A percentile compares a stretch with the other conserved stretches of the same genome.
phyloP scores from a whole-genome alignment of 2,329 filamentous ascomycete species.

The Neofusicoccum sp. region DNA sequence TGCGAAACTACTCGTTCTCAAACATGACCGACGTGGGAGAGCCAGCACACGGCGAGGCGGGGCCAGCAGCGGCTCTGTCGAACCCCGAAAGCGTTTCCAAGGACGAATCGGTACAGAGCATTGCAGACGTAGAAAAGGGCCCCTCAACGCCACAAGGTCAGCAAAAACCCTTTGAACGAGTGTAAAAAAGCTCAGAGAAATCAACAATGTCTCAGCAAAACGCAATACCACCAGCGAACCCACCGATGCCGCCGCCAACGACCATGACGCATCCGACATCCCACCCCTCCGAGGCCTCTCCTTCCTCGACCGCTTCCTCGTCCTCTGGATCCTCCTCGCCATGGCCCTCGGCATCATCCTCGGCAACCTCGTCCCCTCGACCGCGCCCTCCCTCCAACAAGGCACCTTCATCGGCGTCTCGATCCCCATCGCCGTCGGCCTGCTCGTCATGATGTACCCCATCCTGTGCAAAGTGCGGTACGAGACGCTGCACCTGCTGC shows the following conservation, averaged over 20 bases:
- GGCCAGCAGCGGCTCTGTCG: not conserved
- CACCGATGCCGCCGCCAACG: not conserved
- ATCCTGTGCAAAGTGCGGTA: slow-evolving; percentile 86
- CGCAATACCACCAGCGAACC: not conserved
- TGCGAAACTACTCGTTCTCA: too few relatives aligned
- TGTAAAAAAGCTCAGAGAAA: not conserved
- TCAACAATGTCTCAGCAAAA: not conserved
- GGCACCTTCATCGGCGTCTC: slow-evolving; percentile 61
- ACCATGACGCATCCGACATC: not conserved
- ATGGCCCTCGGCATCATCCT: slow-evolving; percentile 76
- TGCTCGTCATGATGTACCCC: slow-evolving; percentile 93
- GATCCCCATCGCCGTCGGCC: slow-evolving; percentile 69
- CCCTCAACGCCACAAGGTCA: not conserved
- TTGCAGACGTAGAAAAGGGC: not conserved
- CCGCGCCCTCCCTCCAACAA: too few relatives aligned
- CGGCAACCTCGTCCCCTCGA: slow-evolving; percentile 80
- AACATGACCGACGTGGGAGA: too few relatives aligned
- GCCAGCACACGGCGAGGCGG: too few relatives aligned
- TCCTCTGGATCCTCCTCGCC: slow-evolving; percentile 71
- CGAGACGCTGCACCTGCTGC: slow-evolving; percentile 70
- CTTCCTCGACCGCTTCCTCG: slow-evolving; percentile 50
- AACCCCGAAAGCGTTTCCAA: not conserved
- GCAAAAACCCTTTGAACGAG: not conserved
- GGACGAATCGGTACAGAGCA: not conserved
- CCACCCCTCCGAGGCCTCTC: slow-evolving; percentile 36